Evolutionary conservation across 352 stramenopile species (phyloP).

Genomic region (Phytophthora multivora): DNA sequence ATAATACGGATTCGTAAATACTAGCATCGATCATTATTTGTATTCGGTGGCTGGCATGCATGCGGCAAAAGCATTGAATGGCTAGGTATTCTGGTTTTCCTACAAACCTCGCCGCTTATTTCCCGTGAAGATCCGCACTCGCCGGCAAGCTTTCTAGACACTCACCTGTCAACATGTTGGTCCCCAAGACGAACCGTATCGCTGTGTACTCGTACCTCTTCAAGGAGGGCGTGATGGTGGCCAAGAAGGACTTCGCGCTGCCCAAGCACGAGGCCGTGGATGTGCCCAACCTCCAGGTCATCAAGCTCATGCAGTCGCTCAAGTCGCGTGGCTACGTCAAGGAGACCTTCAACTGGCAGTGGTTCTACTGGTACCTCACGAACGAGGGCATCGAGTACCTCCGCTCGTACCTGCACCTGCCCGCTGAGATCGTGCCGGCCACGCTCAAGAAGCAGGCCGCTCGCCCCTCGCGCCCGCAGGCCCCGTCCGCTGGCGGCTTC

Average conservation of each 20-base stretch:
- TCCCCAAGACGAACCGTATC: conserved; percentile 99
- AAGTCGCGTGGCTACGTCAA: conserved; percentile 97
- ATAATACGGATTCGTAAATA: neutral
- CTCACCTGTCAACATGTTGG: conserved; percentile 74
- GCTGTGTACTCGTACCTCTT: conserved; percentile 99
- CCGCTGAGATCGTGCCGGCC: conserved; percentile 97
- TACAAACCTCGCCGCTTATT: conserved; percentile 47
- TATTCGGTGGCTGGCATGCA: no score
- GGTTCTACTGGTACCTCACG: conserved; percentile 99
- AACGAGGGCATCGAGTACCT: conserved; percentile 99
- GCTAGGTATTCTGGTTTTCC: conserved; percentile 65
- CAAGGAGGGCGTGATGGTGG: conserved; percentile 93
- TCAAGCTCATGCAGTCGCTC: conserved; percentile 98
- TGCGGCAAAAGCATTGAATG: conserved; percentile 30
- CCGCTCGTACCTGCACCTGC: conserved; percentile 97
- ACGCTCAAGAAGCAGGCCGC: conserved; percentile 98
- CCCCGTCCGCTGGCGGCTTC: conserved; percentile 73
- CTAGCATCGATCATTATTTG: no score
- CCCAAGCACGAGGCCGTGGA: conserved; percentile 97
- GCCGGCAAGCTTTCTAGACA: conserved; percentile 89
- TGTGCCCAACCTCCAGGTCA: conserved; percentile 98
- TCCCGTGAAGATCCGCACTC: conserved; percentile 89
- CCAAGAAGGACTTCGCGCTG: conserved; percentile 89
- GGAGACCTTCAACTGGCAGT: conserved; percentile 99
- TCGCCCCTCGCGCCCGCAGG: conserved; percentile 79